phyloP scores from a whole-genome alignment of 2,329 filamentous ascomycete species.

The Geosmithia morbida region DNA sequence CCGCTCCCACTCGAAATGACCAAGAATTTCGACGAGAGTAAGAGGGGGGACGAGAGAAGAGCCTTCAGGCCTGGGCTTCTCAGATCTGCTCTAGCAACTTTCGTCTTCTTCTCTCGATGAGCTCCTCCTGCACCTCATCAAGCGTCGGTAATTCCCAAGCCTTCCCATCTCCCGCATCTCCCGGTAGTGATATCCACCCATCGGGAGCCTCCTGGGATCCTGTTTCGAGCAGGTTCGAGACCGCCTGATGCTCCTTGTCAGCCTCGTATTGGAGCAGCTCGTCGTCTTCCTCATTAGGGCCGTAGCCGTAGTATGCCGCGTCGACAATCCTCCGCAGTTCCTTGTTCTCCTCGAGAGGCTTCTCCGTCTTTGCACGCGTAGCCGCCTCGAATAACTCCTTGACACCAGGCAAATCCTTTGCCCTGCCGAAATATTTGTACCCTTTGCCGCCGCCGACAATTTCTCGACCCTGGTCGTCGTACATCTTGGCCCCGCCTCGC shows the following conservation, averaged over 20 bases:
- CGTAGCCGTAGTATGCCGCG: constrained; percentile 92
- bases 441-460: constrained; percentile 69
- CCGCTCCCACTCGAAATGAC: too few relatives aligned
- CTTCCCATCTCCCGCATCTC: constrained; percentile 70
- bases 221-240: constrained; percentile 49
- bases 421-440: constrained; percentile 88
- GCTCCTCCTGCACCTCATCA: constrained; percentile 87
- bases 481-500: constrained; percentile 55
- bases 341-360: constrained; percentile 51
- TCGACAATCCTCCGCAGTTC: constrained; percentile 68
- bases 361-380: constrained; percentile 48
- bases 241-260: constrained; percentile 69
- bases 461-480: constrained; percentile 60
- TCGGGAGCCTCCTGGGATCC: constrained; percentile 42
- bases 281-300: constrained; percentile 81
- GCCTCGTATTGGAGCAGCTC: constrained; percentile 67
- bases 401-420: constrained; percentile 79
- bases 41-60: background rate
- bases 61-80: background rate
- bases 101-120: constrained; percentile 72
- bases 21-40: background rate
- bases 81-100: constrained; percentile 69
- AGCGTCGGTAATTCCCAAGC: constrained; percentile 73
- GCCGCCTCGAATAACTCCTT: constrained; percentile 91
- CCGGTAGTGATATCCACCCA: constrained; percentile 76